Percentiles rank a stretch among this genome's conserved stretches.
These are phyloP conservation scores for Fraxinus quadrangulata DNA, from an alignment of 257 asterid species.

Conservation along the genomic window DNA sequence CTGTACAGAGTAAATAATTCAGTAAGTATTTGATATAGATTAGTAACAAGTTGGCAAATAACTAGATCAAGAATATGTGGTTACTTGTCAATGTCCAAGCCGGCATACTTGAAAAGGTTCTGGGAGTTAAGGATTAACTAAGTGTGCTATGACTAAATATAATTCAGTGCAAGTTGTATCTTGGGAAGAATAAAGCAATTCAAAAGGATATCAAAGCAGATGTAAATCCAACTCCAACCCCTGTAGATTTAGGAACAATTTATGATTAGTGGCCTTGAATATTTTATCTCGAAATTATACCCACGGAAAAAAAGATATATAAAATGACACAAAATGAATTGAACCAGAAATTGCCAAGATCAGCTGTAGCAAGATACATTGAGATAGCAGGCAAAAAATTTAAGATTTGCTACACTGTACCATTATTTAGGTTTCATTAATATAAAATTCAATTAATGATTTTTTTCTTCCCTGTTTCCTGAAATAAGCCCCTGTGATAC, in stretches of 20 bases:
- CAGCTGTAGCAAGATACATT: no score
- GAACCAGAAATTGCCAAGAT: no score
- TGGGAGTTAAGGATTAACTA: constrained; percentile 60
- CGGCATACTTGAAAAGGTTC: constrained; percentile 98
- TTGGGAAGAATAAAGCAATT: constrained; percentile 27
- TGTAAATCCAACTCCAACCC: constrained; percentile 98
- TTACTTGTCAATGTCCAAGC: constrained; percentile 95
- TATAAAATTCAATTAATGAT: neutral
- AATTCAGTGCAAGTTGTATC: constrained; percentile 14
- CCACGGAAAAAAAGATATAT: no score
- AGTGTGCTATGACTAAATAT: constrained; percentile 32
- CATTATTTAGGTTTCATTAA: neutral
- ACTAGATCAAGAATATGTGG: constrained; percentile 27
- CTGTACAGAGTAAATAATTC: constrained; percentile 39
- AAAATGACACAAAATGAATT: no score
- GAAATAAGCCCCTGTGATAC: neutral
- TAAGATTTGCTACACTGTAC: neutral
- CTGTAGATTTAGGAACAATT: constrained; percentile 49
- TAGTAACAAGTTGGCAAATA: constrained; percentile 11
- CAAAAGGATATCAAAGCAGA: constrained; percentile 95
- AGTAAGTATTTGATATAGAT: constrained; percentile 24
- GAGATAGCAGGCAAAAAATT: neutral
- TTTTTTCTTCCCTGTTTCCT: neutral
- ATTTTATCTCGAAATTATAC: neutral
- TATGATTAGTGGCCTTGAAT: constrained; percentile 17